phyloP scores from a whole-genome alignment of 2,329 filamentous ascomycete species.

The Fusarium sp. region DNA sequence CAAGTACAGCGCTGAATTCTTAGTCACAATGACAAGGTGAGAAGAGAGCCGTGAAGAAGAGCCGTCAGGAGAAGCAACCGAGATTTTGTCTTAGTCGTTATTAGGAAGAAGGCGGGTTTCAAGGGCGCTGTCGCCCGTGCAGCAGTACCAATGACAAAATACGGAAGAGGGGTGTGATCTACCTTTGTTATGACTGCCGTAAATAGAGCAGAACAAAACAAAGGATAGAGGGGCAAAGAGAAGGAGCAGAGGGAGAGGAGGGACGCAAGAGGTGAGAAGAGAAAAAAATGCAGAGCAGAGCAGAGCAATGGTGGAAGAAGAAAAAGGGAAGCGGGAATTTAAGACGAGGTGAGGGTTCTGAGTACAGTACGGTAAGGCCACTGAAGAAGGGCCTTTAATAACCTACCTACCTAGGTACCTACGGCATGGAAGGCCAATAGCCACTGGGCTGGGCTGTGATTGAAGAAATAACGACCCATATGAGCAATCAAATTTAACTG shows the following conservation, averaged over 20 bases:
- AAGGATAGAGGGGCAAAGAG: slow-evolving; percentile 5
- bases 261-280: slow-evolving; percentile 10
- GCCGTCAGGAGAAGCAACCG: neutral
- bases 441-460: slow-evolving; percentile 7
- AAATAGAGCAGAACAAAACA: slow-evolving; percentile 27
- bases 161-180: slow-evolving; percentile 24
- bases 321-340: slow-evolving; percentile 47
- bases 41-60: neutral
- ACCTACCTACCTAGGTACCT: neutral
- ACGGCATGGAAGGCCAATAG: neutral
- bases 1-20: slow-evolving; percentile 1
- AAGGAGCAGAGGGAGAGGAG: neutral
- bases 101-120: slow-evolving; percentile 15
- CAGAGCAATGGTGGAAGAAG: slow-evolving; percentile 15
- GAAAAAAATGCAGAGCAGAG: slow-evolving; percentile 23
- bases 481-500: slow-evolving; percentile 13
- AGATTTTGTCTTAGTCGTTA: slow-evolving; percentile 35
- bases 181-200: slow-evolving; percentile 33
- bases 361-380: neutral
- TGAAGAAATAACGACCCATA: slow-evolving; percentile 6
- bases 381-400: neutral
- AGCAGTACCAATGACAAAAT: slow-evolving; percentile 34
- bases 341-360: slow-evolving; percentile 45
- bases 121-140: slow-evolving; percentile 41
- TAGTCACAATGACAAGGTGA: slow-evolving; percentile 17